These are phyloP conservation scores for Cordyceps cicadae DNA, from an alignment of 2,329 filamentous ascomycete genomes.

Conservation along the genomic window DNA sequence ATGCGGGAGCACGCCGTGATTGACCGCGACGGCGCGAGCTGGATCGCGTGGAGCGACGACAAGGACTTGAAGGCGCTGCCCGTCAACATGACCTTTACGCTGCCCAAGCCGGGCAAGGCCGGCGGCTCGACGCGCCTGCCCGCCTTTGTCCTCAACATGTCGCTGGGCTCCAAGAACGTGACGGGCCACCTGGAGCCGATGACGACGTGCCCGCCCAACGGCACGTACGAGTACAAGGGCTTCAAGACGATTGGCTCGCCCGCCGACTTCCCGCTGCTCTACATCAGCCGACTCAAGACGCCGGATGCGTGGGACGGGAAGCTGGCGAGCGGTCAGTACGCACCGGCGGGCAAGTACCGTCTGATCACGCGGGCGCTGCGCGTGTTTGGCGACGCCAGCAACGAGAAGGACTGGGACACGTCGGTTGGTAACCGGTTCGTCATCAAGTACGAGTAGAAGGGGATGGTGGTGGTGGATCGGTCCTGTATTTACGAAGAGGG, in stretches of 20 bases:
- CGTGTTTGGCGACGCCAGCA: conserved; percentile 40
- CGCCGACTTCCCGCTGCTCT: conserved; percentile 32
- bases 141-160: conserved; percentile 31
- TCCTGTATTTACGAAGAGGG: background rate
- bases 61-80: conserved; percentile 18
- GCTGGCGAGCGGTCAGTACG: conserved; percentile 38
- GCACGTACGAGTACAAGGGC: conserved; percentile 27
- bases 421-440: conserved; percentile 33
- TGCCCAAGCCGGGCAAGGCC: conserved; percentile 33
- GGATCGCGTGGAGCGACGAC: conserved; percentile 29
- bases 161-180: conserved; percentile 37
- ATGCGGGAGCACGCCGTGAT: conserved; percentile 28
- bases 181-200: conserved; percentile 37
- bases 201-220: conserved; percentile 20
- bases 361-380: conserved; percentile 40
- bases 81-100: conserved; percentile 30
- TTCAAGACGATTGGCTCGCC: conserved; percentile 35
- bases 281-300: conserved; percentile 18
- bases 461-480: background rate
- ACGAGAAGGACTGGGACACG: conserved; percentile 39
- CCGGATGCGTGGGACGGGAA: conserved; percentile 36
- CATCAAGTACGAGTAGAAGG: conserved; percentile 31
- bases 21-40: conserved; percentile 21
- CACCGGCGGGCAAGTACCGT: conserved; percentile 41
- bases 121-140: conserved; percentile 28